Percentiles rank a stretch among this genome's conserved stretches.
Conservation (phyloP, 305 asterid species). For the Solanum hybrid region DNA sequence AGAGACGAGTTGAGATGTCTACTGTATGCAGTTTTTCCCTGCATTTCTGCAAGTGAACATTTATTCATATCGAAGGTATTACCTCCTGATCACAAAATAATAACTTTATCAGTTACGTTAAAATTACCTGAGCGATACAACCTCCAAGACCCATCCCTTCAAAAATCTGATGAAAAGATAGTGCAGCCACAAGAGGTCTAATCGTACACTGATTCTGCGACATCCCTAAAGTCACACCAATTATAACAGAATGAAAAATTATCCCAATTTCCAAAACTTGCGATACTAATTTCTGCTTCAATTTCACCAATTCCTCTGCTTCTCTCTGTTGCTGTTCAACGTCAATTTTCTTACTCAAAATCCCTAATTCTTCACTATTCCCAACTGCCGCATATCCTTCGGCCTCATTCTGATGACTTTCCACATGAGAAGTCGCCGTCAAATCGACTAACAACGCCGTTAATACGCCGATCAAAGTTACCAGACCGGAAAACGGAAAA, state of each 20-base stretch:
- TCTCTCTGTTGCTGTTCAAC: neutral
- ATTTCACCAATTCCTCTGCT: constrained; percentile 23
- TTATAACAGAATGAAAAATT: constrained; percentile 35
- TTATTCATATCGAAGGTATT: too few species aligned
- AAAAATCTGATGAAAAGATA: constrained; percentile 33
- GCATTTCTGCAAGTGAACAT: neutral
- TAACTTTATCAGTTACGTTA: neutral
- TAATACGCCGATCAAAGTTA: constrained; percentile 28
- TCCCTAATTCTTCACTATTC: constrained; percentile 8
- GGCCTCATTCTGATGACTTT: constrained; percentile 6
- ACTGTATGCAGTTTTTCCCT: too few species aligned
- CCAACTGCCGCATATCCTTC: constrained; percentile 14
- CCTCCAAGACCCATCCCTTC: constrained; percentile 44
- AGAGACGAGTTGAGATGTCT: neutral
- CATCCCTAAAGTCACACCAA: constrained; percentile 39
- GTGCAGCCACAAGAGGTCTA: constrained; percentile 33
- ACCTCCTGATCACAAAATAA: too few species aligned
- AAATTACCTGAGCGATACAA: constrained; percentile 34
- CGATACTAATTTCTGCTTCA: constrained; percentile 31
- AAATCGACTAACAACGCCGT: constrained; percentile 33
- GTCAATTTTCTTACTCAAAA: constrained; percentile 11
- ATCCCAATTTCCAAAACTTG: constrained; percentile 39
- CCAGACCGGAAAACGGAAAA: constrained; percentile 33
- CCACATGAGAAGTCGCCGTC: constrained; percentile 32
- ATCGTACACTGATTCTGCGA: constrained; percentile 34